Base-by-base conservation (phyloP, 1,139 yeast species). In the Pichia sp. region DNA sequence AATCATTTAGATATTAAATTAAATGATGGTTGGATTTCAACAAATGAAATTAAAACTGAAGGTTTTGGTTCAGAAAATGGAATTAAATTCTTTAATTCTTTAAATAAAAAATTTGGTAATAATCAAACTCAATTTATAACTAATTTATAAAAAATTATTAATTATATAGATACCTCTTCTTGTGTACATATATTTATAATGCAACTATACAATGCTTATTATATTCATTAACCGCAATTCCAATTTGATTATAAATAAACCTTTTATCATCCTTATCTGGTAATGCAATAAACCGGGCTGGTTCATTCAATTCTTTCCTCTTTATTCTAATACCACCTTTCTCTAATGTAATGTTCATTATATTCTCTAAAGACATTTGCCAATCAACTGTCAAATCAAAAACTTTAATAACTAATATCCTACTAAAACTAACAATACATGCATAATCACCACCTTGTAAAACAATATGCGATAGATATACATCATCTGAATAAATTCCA, bases 391-490 rank as follows among this genome's bases (percentile, higher is more conserved):
- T 70, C 66, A 84, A 64, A 0, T 71, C 68, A 37, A 80, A 77
- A n/a, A 89, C 72, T 33, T 81, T 78, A 53, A 89, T 73, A 58
- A 90, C 71, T 43, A 89, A 61, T 37, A 94, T 82, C 48, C 82
- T 74, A 51, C 70, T 76, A 66, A 78, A 81, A 1, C 97, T 86
- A 4, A 94, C 81, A 46, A 92, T 66, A 2, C 87, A 81, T 4
- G 84, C 85, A 60, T 77, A 73, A 50, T 86, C 95, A 49, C 81
- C 83, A 6, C 95, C 95, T 1, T 92, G 82, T 42, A 90, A 68
- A 16, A 86, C 74, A 52, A 86, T 76, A 63, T 94, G 98, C 0
- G 97, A 95, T 50, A 92, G 69, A 58, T 92, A 94, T 30, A 70
- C 69, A 56, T 92, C 97, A 47, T 72, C 70, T 53, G 78, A 75